Conservation (phyloP, 768 basidiomycete genomes). For the Mycena polygramma region DNA sequence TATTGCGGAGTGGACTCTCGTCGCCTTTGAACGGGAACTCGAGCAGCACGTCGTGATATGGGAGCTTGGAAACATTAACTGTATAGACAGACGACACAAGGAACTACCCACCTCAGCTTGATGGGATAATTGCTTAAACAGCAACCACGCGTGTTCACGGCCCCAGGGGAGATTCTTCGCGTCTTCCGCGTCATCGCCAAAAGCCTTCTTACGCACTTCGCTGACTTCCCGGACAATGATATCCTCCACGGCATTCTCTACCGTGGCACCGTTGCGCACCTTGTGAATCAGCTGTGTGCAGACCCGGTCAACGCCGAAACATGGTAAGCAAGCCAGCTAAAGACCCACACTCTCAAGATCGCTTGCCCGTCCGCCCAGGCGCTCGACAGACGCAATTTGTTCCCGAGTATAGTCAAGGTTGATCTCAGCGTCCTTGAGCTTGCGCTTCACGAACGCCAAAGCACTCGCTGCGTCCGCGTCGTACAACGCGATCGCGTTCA, state of each 20-base stretch:
- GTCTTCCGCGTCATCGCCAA: conserved; percentile 93
- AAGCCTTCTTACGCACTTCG: conserved; percentile 91
- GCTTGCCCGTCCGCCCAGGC: conserved; percentile 91
- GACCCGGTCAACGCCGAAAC: conserved; percentile 1
- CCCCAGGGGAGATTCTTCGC: conserved; percentile 88
- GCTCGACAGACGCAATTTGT: conserved; percentile 71
- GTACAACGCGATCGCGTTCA: conserved; percentile 81
- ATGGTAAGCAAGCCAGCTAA: not conserved
- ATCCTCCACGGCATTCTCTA: conserved; percentile 90
- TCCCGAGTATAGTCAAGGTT: conserved; percentile 65
- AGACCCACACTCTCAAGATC: conserved; percentile 85
- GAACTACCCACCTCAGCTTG: conserved; percentile 68
- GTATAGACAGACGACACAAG: conserved; percentile 15
- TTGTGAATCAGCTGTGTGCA: conserved; percentile 82
- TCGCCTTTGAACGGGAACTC: conserved; percentile 95
- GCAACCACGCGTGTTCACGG: conserved; percentile 88
- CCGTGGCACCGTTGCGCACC: conserved; percentile 76
- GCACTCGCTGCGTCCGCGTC: conserved; percentile 90
- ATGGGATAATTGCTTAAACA: conserved; percentile 80
- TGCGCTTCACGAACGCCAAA: conserved; percentile 84
- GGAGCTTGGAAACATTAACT: conserved; percentile 60
- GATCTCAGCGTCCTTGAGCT: conserved; percentile 71
- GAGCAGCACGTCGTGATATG: conserved; percentile 85
- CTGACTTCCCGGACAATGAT: conserved; percentile 84
- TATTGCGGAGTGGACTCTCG: conserved; percentile 79